Base-by-base conservation (phyloP, 192 early-diverging fungal genomes). In the Funneliformis geosporum region DNA sequence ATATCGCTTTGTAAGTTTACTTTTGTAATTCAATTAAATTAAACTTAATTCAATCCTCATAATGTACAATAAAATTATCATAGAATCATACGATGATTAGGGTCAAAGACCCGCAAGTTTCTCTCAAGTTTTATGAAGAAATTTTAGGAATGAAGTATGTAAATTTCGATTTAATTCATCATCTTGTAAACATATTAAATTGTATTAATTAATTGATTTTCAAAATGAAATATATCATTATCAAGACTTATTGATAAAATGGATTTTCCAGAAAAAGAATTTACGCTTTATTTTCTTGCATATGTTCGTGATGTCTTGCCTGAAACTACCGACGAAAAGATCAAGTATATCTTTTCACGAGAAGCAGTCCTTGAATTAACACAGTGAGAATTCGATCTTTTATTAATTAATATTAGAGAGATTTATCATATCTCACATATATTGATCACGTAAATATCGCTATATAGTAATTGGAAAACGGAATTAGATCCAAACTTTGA, bases 11-110 rank as follows among this genome's bases (percentile, higher is more conserved):
- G 75, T 47, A 66, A 65, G 59, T 46, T 38, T 74, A 28, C 18
- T 46, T 33, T 10, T 12, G 16, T 39, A 60, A 0, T 1, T 33
- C 8, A 50, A 55, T 16, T 7, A 16, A n/a, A 47, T 55, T 25
- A 11, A 6, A 11, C 11, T 44, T 46, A 50, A 72, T 42, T 23
- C 16, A 46, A 46, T 21, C 4, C 18, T 21, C 18, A 10, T 55
- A 10, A 2, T 43, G 8, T 25, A 21, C 8, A 21, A 28, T 46
- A 72, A 11, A n/a, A 50, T 73, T 8, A 25, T 65, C 7, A 68
- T 67, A 88, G 87, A 96, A 96, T 87, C 95, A 96, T 86, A 94
- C 93, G 25, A 96, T 95, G 94, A 90, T 92, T 86, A 88, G 94
- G 82, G 89, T 95, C 78, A 95, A 92, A 88, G 94, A 95, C 85